Base-by-base conservation (phyloP, 495 filamentous ascomycete species). In the Neurospora sp. region DNA sequence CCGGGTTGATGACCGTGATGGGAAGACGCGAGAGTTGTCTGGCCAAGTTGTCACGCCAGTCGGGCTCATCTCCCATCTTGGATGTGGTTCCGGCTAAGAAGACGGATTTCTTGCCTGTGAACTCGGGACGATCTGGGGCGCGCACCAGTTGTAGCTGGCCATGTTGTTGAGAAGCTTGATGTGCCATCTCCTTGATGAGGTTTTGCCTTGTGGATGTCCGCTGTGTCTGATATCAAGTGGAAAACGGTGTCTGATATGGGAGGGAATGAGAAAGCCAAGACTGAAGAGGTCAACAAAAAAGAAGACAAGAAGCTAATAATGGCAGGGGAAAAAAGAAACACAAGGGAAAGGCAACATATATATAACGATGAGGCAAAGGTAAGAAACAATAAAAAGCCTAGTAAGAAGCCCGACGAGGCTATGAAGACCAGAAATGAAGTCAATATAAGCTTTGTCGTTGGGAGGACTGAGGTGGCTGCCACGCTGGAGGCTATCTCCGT, bases 1-100 rank as follows among this genome's bases (percentile, higher is more conserved):
- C 77, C 8, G 89, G 89, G 70, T 92, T 90, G 78, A 86, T 84
- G 71, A 92, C 81, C 6, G 87, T 89, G 72, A 92, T 76, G 66
- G 87, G 85, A 10, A 81, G 75, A 42, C 80, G 73, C 0, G 80
- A 72, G 40, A 88, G 79, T 7, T 78, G 76, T 37, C 76, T 69
- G 12, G 70, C 75, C 38, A 88, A 70, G 16, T 54, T 70, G 20
- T 82, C 73, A 11, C 84, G 85, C 85, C 85, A 88, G 75, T 84
- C 81, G 0, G 77, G 62, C 1, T 79, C 77, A 14, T 74, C 72
- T 37, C 54, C 54, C 1, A 70, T 74, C 18, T 44, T 71, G 27
- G 75, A 79, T 1, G 83, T 84, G 11, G 81, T 82, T 18, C 85
- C 85, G 0, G 85, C 85, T 27, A 86, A 78, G 70, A 86, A 86